Evolutionary conservation across 345 rosid species (phyloP), one percentile per base, ranked within the genome.

Genomic region (Odontarrhena argentea): DNA sequence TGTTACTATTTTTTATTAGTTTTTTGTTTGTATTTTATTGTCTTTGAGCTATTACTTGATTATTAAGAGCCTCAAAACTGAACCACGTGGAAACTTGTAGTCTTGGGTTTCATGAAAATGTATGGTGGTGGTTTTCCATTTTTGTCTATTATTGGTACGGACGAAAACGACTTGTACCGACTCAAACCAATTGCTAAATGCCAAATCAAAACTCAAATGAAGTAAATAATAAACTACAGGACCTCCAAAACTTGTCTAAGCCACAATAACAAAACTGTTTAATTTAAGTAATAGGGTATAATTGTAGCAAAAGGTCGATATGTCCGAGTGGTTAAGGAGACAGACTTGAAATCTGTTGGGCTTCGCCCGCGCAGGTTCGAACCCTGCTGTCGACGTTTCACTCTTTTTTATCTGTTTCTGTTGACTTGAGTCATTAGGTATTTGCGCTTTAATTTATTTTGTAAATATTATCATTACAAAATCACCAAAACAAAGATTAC

Each of bases 321-420:
- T 90, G 96, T 90, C 96, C 89, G 94, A 90, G 96, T 88, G 92
- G 92, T 90, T 84, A 90, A 86, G 97, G 96, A 88, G 96, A 83
- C 86, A 86, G 92, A 88, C 94, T 86, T 86, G 92, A 88, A 87
- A 87, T 89, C 87, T 85, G 83, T 84, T 84, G 87, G 87, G 88
- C 74, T 79, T 12, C 63, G 83, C 87, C 86, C 84, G 83, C 87
- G 87, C 87, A 84, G 86, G 85, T 87, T 87, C 89, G 88, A 87
- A 84, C 82, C 91, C 89, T 85, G 83, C 86, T 85, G 89, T 83
- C 85, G 84, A 84, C 87, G 90, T 32, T 28, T 2, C 32, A 28
- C 32, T 2, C 32, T 28, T 4, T 32, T 32, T 32, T 32, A 3
- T 32, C 6, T 3, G 1, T 32, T 32, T 32, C 6, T 32, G 36